phyloP scores from a whole-genome alignment of 345 rosid species.

The Trapa incisa region DNA sequence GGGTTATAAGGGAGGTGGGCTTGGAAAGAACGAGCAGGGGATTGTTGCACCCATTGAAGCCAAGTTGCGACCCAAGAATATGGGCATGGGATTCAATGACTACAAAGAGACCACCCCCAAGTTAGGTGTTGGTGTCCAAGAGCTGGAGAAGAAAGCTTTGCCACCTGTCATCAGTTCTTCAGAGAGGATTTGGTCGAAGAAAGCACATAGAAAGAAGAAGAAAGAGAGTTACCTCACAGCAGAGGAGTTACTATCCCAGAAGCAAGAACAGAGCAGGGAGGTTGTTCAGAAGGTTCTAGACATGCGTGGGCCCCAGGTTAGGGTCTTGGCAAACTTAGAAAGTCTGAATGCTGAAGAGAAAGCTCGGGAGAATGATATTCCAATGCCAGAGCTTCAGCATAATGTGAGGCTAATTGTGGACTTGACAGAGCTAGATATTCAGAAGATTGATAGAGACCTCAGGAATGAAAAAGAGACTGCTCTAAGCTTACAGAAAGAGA shows the following conservation, averaged over 20 bases:
- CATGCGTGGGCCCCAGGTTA: conserved; percentile 85
- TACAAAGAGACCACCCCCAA: conserved; percentile 49
- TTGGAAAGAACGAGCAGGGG: conserved; percentile 81
- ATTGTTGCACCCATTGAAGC: conserved; percentile 77
- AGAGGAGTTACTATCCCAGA: conserved; percentile 61
- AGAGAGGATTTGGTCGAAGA: conserved; percentile 62
- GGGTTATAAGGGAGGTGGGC: conserved; percentile 89
- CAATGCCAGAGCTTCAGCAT: conserved; percentile 91
- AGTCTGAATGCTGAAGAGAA: conserved; percentile 82
- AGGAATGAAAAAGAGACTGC: conserved; percentile 81
- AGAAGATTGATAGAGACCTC: conserved; percentile 69
- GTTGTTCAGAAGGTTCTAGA: conserved; percentile 83
- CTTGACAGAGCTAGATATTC: conserved; percentile 73
- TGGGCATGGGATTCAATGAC: conserved; percentile 90
- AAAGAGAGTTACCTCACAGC: conserved; percentile 35
- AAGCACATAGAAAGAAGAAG: conserved; percentile 10
- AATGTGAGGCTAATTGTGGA: conserved; percentile 67
- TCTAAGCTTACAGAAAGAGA: conserved; percentile 67
- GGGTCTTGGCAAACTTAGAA: conserved; percentile 80
- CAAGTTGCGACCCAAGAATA: conserved; percentile 77
- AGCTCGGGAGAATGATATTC: conserved; percentile 73
- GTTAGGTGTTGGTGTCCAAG: conserved; percentile 28
- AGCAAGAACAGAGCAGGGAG: conserved; percentile 64
- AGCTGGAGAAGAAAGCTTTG: conserved; percentile 40
- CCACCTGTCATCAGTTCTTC: conserved; percentile 17